phyloP scores from a whole-genome alignment of 352 stramenopile species.

The Phytophthora lateralis region DNA sequence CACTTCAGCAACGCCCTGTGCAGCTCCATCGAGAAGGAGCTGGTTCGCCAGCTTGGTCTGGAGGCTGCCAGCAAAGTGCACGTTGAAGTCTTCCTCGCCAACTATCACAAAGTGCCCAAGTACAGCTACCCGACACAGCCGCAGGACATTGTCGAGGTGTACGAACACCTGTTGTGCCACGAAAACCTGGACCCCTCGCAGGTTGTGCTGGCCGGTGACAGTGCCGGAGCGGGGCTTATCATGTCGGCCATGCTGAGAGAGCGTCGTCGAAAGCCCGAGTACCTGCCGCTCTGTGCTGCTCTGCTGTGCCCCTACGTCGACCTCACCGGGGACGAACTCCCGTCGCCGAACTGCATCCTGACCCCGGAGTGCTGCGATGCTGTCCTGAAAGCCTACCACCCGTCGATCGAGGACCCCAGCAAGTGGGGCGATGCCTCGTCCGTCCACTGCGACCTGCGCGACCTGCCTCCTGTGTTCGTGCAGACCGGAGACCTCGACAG shows the following conservation, averaged over 20 bases:
- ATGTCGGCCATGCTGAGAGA: conserved; percentile 50
- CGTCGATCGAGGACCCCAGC: conserved; percentile 25
- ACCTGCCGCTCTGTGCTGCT: conserved; percentile 41
- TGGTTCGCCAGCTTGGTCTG: conserved; percentile 14
- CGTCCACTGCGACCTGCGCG: conserved; percentile 48
- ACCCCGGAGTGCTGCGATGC: conserved; percentile 23
- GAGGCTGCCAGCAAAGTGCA: conserved; percentile 15
- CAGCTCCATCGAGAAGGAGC: conserved; percentile 32
- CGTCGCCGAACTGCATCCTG: conserved; percentile 42
- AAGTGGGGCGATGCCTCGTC: conserved; percentile 46
- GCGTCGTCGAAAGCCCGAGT: conserved; percentile 19
- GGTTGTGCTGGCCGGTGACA: conserved; percentile 53
- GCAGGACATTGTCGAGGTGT: conserved; percentile 46
- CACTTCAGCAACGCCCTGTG: conserved; percentile 39
- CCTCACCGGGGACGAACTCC: conserved; percentile 33
- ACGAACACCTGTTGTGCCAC: conserved; percentile 45
- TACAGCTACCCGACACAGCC: conserved; percentile 45
- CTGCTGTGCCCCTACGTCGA: conserved; percentile 41
- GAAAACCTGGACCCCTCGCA: conserved; percentile 38
- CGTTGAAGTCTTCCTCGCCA: conserved; percentile 52
- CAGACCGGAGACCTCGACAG: conserved; percentile 44
- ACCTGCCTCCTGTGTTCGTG: conserved; percentile 45
- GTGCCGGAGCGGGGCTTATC: conserved; percentile 43
- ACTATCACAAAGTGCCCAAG: conserved; percentile 60
- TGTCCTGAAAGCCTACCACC: conserved; percentile 31